phyloP scores from a whole-genome alignment of 2,329 filamentous ascomycete species.

The Apiospora marii region DNA sequence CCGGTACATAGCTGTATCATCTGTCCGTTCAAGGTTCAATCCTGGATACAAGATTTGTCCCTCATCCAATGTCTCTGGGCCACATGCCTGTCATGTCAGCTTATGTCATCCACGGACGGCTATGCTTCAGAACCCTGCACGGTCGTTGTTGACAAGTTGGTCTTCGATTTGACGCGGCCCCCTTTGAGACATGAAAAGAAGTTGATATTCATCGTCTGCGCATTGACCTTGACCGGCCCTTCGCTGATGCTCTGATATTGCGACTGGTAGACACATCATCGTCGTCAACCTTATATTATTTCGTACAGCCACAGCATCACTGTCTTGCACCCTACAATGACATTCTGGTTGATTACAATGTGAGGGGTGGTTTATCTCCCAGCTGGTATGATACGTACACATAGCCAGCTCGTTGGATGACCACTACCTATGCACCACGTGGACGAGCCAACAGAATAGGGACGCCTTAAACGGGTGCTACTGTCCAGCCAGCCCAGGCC shows the following conservation, averaged over 20 bases:
- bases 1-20: not conserved
- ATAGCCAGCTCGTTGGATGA: not conserved
- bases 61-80: constrained; percentile 12
- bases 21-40: not conserved
- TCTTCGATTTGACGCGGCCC: constrained; percentile 14
- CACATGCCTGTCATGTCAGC: constrained; percentile 19
- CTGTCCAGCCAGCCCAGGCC: not conserved
- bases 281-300: not conserved
- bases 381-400: not conserved
- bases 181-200: constrained; percentile 7
- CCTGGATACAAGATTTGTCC: not conserved
- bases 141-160: constrained; percentile 8
- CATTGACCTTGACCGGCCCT: not conserved
- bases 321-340: not conserved
- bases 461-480: not conserved
- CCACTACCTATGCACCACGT: not conserved
- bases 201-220: not conserved
- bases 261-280: not conserved
- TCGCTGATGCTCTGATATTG: not conserved
- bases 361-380: not conserved
- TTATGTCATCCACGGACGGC: not conserved
- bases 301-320: not conserved
- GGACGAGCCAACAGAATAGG: not conserved
- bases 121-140: not conserved
- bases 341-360: not conserved